Evolutionary conservation across 2,329 filamentous ascomycete species (phyloP), one percentile per base, ranked within the genome.

Genomic region (Akanthomyces lecanii): DNA sequence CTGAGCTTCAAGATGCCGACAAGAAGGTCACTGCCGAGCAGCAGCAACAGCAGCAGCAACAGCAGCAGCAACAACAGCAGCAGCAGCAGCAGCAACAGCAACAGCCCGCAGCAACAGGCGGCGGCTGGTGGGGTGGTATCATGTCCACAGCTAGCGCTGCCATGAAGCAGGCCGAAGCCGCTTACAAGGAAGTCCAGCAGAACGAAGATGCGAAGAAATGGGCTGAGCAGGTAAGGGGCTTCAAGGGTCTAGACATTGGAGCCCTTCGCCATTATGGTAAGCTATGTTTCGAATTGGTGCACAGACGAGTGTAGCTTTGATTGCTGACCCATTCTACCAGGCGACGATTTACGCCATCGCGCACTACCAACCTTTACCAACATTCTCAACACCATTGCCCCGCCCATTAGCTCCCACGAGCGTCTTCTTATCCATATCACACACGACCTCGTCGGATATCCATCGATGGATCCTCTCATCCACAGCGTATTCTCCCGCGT

Each of bases 191-290:
- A 75, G 93, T 99, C 54, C 91, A 97, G 74, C 89, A 95, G 73
- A 97, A 96, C 71, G 92, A 98, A 73, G 95, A 99, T 75, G 95
- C 94, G 58, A 93, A 94, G 79, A 90, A 91, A 74, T 99, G 94
- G 92, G 91, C 93, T 1, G 91, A 97, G 60, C 94, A 98, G 74
- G 90, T 98, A 62, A 89, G 89, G 71, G 93, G 92, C 64, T 69
- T 77, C 23, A 69, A 70, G 30, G 66, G 66, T 56, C 69, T 77
- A 45, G 97, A 97, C 72, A 90, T 96, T 55, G 90, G 89, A 51
- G 87, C 87, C 38, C 79, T 98, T 48, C 85, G 85, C 68, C 74
- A 64, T 60, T 77, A 77, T 56, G 74, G 75, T 77, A 70, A 64
- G 72, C 18, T 21, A 45, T 18, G 6, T n/a, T 5, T 2, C 23